A percentile compares a stretch with the other conserved stretches of the same genome.
Conservation (phyloP, 2,329 filamentous ascomycete species). For the Verticillium isaacii region DNA sequence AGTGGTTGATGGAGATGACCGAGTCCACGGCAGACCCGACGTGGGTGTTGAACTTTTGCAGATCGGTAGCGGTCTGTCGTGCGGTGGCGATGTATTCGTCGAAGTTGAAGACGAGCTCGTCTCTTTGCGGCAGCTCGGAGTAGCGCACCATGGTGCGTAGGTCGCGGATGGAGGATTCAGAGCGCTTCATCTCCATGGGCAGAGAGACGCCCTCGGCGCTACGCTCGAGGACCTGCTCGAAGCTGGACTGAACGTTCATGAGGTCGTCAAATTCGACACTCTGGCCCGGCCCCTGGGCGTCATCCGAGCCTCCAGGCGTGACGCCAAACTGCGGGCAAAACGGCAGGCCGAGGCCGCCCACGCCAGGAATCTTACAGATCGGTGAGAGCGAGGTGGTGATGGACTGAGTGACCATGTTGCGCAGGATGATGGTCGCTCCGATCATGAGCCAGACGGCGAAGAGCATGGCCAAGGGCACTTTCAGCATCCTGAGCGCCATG, state of each 20-base stretch:
- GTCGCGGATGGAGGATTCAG: conserved; percentile 70
- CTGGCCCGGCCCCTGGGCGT: conserved; percentile 19
- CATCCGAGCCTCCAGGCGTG: conserved; percentile 8
- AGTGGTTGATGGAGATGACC: conserved; percentile 70
- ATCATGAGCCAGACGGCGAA: conserved; percentile 58
- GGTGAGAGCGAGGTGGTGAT: conserved; percentile 60
- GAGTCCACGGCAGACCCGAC: conserved; percentile 70
- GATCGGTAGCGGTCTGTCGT: conserved; percentile 56
- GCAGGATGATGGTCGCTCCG: conserved; percentile 52
- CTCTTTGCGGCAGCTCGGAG: conserved; percentile 61
- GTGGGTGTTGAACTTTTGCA: conserved; percentile 72
- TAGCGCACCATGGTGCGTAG: conserved; percentile 67
- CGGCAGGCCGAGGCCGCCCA: conserved; percentile 54
- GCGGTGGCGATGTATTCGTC: conserved; percentile 70
- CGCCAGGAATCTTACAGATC: conserved; percentile 65
- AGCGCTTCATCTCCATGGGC: conserved; percentile 74
- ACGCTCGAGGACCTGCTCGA: conserved; percentile 70
- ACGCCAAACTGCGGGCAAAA: conserved; percentile 48
- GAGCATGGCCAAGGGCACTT: conserved; percentile 58
- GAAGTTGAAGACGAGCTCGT: conserved; percentile 72
- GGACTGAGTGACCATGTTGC: conserved; percentile 58
- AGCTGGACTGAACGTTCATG: conserved; percentile 68
- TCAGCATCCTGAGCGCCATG: conserved; percentile 56
- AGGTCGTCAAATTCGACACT: conserved; percentile 67
- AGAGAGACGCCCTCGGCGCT: conserved; percentile 61